Percentiles rank a stretch among this genome's conserved stretches.
Conservation (phyloP, 2,329 filamentous ascomycete genomes). For the Microsporum canis region DNA sequence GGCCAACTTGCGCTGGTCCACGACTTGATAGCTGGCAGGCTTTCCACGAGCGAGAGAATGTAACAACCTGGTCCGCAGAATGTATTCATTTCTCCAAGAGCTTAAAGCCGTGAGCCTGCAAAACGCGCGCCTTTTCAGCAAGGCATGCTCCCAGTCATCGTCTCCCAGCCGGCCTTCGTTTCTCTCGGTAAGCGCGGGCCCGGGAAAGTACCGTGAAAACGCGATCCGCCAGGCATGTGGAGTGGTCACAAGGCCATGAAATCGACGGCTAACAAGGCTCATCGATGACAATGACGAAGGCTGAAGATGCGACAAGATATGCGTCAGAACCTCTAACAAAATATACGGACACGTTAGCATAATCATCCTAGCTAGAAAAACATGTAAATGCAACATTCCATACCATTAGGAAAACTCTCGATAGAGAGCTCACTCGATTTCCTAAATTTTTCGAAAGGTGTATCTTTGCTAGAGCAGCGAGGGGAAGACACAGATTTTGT, state of each 20-base stretch:
- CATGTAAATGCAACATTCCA: conserved; percentile 13
- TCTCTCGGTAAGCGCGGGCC: conserved; percentile 48
- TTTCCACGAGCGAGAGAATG: conserved; percentile 73
- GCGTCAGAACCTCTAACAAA: conserved; percentile 70
- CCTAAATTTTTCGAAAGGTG: conserved; percentile 26
- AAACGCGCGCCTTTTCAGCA: conserved; percentile 67
- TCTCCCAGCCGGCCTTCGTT: conserved; percentile 34
- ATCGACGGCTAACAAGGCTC: conserved; percentile 74
- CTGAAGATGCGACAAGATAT: conserved; percentile 80
- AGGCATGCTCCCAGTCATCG: conserved; percentile 45
- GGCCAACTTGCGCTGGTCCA: conserved; percentile 42
- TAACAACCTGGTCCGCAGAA: conserved; percentile 72
- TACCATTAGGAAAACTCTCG: conserved; percentile 70
- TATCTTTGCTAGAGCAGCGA: conserved; percentile 46
- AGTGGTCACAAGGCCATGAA: conserved; percentile 76
- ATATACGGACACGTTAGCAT: conserved; percentile 3
- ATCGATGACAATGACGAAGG: conserved; percentile 73
- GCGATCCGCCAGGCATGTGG: conserved; percentile 90
- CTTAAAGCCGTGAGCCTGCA: conserved; percentile 68
- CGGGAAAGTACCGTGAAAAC: conserved; percentile 82
- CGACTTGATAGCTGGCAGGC: conserved; percentile 46
- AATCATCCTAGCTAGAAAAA: conserved; percentile 5
- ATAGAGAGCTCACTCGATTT: conserved; percentile 38
- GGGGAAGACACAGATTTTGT: conserved; percentile 33
- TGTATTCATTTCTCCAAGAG: conserved; percentile 96